phyloP scores from a whole-genome alignment of 768 basidiomycete genomes.

The Coprinellus aureogranulatus region DNA sequence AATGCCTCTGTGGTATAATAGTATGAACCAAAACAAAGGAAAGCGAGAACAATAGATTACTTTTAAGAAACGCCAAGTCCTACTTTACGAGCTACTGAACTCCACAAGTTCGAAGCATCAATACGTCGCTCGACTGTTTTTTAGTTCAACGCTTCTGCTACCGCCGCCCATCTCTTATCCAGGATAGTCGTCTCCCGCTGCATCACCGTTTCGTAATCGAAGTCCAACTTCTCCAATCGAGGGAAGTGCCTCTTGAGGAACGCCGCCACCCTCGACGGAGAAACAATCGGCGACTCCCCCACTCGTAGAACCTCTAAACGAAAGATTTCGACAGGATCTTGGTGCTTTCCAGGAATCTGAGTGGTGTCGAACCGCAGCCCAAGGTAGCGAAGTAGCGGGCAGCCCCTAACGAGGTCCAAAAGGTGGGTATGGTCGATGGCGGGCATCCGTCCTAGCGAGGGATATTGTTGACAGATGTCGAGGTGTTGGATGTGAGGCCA shows the following conservation, averaged over 20 bases:
- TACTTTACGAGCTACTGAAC: too few relatives aligned
- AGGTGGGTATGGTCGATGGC: not conserved
- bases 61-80: too few relatives aligned
- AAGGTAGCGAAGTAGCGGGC: not conserved
- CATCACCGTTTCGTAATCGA: too few relatives aligned
- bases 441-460: not conserved
- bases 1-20: too few relatives aligned
- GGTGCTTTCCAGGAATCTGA: not conserved
- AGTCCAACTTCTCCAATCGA: not conserved
- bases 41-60: too few relatives aligned
- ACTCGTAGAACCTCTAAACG: not conserved
- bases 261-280: not conserved
- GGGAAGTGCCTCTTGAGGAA: not conserved
- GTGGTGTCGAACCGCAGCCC: not conserved
- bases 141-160: not conserved
- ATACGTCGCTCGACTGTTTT: too few relatives aligned
- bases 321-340: not conserved
- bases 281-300: not conserved
- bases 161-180: too few relatives aligned
- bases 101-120: too few relatives aligned
- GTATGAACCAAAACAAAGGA: too few relatives aligned
- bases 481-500: not conserved
- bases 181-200: too few relatives aligned
- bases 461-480: not conserved
- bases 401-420: not conserved